A percentile compares a stretch with the other conserved stretches of the same genome.
These are phyloP conservation scores for Acephala macrosclerotiorum DNA, from an alignment of 2,329 filamentous ascomycete genomes.

Conservation along the genomic window DNA sequence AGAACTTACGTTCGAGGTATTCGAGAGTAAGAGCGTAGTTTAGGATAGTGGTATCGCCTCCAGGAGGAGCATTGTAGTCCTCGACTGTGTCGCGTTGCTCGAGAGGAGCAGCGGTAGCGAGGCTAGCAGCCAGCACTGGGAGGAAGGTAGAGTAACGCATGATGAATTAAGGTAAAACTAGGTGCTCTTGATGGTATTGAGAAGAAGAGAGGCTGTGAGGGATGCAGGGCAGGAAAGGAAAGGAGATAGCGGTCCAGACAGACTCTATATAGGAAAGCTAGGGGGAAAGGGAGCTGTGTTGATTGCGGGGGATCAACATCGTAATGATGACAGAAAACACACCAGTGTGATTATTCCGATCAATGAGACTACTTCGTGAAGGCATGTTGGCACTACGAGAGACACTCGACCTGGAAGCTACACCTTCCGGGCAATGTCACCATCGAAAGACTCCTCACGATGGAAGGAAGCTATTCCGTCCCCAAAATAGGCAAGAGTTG, in stretches of 20 bases:
- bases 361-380: conserved; percentile 10
- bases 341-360: conserved; percentile 3
- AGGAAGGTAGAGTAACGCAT: conserved; percentile 36
- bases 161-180: conserved; percentile 16
- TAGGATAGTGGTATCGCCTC: conserved; percentile 46
- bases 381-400: conserved; percentile 21
- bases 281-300: not conserved
- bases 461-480: conserved; percentile 15
- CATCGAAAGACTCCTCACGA: not conserved
- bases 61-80: conserved; percentile 33
- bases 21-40: conserved; percentile 60
- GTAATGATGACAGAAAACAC: conserved; percentile 13
- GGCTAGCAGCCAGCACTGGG: conserved; percentile 26
- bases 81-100: conserved; percentile 24
- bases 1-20: conserved; percentile 68
- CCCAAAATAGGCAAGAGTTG: not conserved
- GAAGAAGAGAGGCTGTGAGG: conserved; percentile 14
- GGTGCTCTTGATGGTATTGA: not conserved
- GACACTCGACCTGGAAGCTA: conserved; percentile 30
- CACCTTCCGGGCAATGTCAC: conserved; percentile 21
- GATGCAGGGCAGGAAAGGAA: not conserved
- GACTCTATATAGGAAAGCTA: conserved; percentile 15
- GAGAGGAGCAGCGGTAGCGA: conserved; percentile 29
- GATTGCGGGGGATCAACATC: conserved; percentile 16
- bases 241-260: conserved; percentile 4